A percentile compares a stretch with the other conserved stretches of the same genome.
These are phyloP conservation scores for Fusarium algeriense DNA, from an alignment of 2,329 filamentous ascomycete species.

Conservation along the genomic window DNA sequence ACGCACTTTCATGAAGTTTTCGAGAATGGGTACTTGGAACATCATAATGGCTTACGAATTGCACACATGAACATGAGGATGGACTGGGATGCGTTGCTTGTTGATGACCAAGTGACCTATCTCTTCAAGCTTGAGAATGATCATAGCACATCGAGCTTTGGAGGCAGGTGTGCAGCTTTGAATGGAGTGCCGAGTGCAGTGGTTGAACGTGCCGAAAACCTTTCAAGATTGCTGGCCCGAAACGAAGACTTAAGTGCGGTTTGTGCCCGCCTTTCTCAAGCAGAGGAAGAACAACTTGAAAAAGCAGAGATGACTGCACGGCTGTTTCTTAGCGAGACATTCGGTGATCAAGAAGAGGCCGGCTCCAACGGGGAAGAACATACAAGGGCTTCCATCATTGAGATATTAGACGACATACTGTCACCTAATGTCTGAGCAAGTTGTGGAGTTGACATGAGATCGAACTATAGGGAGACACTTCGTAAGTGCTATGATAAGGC, in stretches of 20 bases:
- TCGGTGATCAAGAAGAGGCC: conserved; percentile 15
- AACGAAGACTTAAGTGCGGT: conserved; percentile 82
- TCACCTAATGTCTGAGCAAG: conserved; percentile 5
- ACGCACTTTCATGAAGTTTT: conserved; percentile 81
- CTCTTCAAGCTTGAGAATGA: conserved; percentile 79
- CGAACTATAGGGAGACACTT: background rate
- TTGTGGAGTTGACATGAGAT: background rate
- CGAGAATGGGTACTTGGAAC: conserved; percentile 68
- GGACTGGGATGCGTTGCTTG: conserved; percentile 62
- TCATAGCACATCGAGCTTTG: conserved; percentile 83
- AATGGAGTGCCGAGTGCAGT: conserved; percentile 83
- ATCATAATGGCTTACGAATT: conserved; percentile 66
- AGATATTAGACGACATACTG: conserved; percentile 35
- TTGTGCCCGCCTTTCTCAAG: conserved; percentile 74
- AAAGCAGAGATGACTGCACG: conserved; percentile 73
- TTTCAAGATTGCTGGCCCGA: conserved; percentile 74
- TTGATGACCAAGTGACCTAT: conserved; percentile 76
- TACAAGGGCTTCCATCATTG: conserved; percentile 14
- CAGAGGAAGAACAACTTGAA: conserved; percentile 75
- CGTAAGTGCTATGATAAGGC: background rate
- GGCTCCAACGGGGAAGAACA: background rate
- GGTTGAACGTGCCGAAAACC: conserved; percentile 79
- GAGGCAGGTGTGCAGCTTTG: conserved; percentile 84
- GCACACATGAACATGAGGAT: conserved; percentile 79
- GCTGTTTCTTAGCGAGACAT: conserved; percentile 61